These are phyloP conservation scores for Rhazya stricta DNA, from an alignment of 257 asterid species.

Conservation along the genomic window DNA sequence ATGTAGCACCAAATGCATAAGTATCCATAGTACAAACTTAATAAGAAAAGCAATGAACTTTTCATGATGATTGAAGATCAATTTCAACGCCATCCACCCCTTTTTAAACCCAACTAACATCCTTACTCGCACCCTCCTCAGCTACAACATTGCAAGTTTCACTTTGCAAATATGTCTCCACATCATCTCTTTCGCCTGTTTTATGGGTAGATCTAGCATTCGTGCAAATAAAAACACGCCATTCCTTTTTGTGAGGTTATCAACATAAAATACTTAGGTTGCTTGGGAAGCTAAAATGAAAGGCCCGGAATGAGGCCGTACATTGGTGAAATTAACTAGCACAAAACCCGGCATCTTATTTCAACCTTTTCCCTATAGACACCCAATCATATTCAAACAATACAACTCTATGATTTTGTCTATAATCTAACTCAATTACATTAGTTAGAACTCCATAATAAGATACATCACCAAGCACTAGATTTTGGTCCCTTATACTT, in stretches of 20 bases:
- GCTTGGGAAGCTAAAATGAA: not conserved
- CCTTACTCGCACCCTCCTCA: not conserved
- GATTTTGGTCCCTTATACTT: too few species aligned
- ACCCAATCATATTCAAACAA: not conserved
- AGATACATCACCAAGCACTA: not conserved
- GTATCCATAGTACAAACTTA: not conserved
- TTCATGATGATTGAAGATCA: not conserved
- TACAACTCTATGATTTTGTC: not conserved
- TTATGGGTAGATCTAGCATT: not conserved
- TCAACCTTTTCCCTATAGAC: not conserved
- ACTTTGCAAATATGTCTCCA: too few species aligned
- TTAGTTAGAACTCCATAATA: too few species aligned
- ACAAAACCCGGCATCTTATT: not conserved
- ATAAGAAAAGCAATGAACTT: not conserved
- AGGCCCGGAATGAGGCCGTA: not conserved
- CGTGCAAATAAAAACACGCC: not conserved
- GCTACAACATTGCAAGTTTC: too few species aligned
- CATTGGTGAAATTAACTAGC: not conserved
- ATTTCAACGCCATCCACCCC: not conserved
- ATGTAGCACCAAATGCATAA: not conserved
- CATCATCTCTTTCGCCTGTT: not conserved
- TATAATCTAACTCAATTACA: not conserved
- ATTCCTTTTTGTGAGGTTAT: not conserved
- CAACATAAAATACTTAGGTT: not conserved
- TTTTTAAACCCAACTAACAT: not conserved